A percentile compares a stretch with the other conserved stretches of the same genome.
phyloP scores from a whole-genome alignment of 1,284 basidiomycete species.

The Tilletia caries region DNA sequence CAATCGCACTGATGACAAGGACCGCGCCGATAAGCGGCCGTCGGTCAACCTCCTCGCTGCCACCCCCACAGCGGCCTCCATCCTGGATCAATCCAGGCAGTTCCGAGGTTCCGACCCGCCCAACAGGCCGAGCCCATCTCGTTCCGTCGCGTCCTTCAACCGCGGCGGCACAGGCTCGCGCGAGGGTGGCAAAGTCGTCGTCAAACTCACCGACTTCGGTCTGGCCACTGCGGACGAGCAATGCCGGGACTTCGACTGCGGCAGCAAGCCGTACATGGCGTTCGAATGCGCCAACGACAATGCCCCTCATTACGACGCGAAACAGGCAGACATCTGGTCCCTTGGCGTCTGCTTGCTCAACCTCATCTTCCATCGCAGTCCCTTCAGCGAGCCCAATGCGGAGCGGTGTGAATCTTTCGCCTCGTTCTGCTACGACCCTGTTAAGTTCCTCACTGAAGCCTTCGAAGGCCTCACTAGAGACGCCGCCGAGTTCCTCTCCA shows the following conservation, averaged over 20 bases:
- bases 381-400: constrained; percentile 88
- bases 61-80: not conserved
- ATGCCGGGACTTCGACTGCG: constrained; percentile 95
- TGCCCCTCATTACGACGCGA: constrained; percentile 84
- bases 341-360: constrained; percentile 97
- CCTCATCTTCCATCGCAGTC: constrained; percentile 97
- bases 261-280: constrained; percentile 98
- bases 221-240: constrained; percentile 82
- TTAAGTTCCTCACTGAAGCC: constrained; percentile 79
- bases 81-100: not conserved
- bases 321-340: constrained; percentile 96
- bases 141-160: constrained; percentile 59
- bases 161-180: not conserved
- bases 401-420: constrained; percentile 73
- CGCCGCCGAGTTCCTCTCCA: constrained; percentile 81
- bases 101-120: not conserved
- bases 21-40: not conserved
- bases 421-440: constrained; percentile 73
- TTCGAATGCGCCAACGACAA: constrained; percentile 98
- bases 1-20: not conserved
- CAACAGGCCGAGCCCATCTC: constrained; percentile 14
- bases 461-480: constrained; percentile 85
- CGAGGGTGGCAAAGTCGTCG: constrained; percentile 55
- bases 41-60: constrained; percentile 8
- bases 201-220: constrained; percentile 97